A percentile compares a stretch with the other conserved stretches of the same genome.
Conservation (phyloP, 2,329 filamentous ascomycete species). For the Fusarium metavorans region DNA sequence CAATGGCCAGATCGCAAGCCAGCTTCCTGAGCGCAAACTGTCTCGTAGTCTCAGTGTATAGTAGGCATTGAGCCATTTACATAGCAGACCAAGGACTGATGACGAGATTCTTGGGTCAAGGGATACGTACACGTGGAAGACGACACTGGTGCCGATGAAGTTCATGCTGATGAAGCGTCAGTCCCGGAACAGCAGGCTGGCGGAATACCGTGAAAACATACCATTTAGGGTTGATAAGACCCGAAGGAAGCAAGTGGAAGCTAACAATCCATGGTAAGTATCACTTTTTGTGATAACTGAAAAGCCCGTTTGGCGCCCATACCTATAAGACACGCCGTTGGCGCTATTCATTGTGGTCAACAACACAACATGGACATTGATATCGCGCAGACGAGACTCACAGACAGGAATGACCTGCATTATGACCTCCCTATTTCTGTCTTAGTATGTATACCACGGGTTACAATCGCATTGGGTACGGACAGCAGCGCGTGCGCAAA, state of each 20-base stretch:
- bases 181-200: background rate
- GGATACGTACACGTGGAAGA: slow-evolving; percentile 18
- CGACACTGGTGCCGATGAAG: slow-evolving; percentile 17
- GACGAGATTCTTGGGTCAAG: background rate
- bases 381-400: slow-evolving; percentile 4
- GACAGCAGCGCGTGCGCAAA: slow-evolving; percentile 15
- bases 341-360: background rate
- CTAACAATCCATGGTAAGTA: background rate
- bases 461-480: background rate
- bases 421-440: slow-evolving; percentile 24
- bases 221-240: slow-evolving; percentile 14
- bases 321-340: slow-evolving; percentile 16
- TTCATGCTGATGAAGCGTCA: slow-evolving; percentile 1
- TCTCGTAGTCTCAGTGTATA: background rate
- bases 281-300: background rate
- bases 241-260: slow-evolving; percentile 21
- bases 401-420: slow-evolving; percentile 25
- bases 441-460: slow-evolving; percentile 1
- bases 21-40: background rate
- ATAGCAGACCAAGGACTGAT: background rate
- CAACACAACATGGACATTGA: background rate
- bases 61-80: background rate
- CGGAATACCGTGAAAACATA: background rate
- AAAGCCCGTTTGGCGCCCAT: background rate
- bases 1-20: background rate